Evolutionary conservation across 306 rosid genomes (phyloP).

Genomic region (Mucuna pruriens): DNA sequence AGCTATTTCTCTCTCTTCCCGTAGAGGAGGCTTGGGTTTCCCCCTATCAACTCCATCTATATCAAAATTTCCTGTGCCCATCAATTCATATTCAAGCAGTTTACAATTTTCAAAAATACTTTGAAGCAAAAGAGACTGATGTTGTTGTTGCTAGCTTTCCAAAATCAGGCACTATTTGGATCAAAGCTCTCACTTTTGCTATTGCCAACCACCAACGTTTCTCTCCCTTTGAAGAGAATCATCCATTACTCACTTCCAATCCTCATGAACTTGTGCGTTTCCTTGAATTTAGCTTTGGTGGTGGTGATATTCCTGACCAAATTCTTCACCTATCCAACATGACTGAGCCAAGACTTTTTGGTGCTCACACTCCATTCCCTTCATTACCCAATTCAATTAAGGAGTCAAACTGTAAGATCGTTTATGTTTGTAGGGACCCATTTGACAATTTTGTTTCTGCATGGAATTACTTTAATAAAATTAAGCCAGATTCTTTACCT

Average conservation of each 20-base stretch:
- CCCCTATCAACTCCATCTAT: not conserved
- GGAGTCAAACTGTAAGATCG: slow-evolving; percentile 26
- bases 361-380: slow-evolving; percentile 54
- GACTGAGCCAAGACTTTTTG: slow-evolving; percentile 55
- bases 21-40: not conserved
- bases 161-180: slow-evolving; percentile 74
- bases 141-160: slow-evolving; percentile 50
- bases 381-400: slow-evolving; percentile 47
- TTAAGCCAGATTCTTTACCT: not conserved
- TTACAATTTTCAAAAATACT: slow-evolving; percentile 47
- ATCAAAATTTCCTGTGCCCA: slow-evolving; percentile 57
- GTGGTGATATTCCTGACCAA: not conserved
- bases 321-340: slow-evolving; percentile 38
- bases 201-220: slow-evolving; percentile 37
- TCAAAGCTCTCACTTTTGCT: slow-evolving; percentile 61
- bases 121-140: slow-evolving; percentile 50
- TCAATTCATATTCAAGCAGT: slow-evolving; percentile 41
- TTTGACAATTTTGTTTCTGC: slow-evolving; percentile 59
- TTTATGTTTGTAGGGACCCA: slow-evolving; percentile 46
- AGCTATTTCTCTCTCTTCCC: not conserved
- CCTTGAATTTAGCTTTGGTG: slow-evolving; percentile 50
- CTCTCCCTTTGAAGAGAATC: not conserved
- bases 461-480: slow-evolving; percentile 44
- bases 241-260: slow-evolving; percentile 54
- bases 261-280: slow-evolving; percentile 62